phyloP scores from a whole-genome alignment of 306 rosid genomes.

The Glycine latifolia region DNA sequence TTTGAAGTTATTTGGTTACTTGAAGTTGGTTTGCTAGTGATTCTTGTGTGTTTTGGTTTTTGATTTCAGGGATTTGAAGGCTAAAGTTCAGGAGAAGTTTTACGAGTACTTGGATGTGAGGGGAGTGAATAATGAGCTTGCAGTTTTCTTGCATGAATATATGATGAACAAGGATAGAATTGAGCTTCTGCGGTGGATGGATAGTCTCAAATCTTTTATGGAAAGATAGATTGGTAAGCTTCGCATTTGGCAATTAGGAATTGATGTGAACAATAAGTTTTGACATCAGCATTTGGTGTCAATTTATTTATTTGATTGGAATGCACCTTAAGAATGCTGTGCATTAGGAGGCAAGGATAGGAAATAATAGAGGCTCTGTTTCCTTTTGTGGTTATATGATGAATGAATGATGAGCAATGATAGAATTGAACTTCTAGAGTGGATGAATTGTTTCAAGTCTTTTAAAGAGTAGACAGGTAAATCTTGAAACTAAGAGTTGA shows the following conservation, averaged over 20 bases:
- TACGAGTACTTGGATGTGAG: conserved; percentile 65
- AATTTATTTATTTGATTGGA: conserved; percentile 22
- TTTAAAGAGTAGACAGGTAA: conserved; percentile 48
- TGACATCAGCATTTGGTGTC: conserved; percentile 36
- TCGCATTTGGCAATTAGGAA: conserved; percentile 9
- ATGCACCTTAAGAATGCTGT: conserved; percentile 31
- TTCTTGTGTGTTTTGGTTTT: conserved; percentile 25
- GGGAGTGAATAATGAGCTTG: conserved; percentile 72
- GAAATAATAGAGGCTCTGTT: conserved; percentile 59
- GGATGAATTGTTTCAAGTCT: conserved; percentile 58
- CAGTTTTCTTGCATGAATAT: conserved; percentile 72
- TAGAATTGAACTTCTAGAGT: conserved; percentile 40
- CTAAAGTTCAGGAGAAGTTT: conserved; percentile 57
- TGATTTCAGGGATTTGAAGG: conserved; percentile 64
- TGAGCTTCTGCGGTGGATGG: conserved; percentile 79
- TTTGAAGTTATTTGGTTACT: conserved; percentile 30
- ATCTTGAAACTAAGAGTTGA: conserved; percentile 15
- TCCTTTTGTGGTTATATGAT: conserved; percentile 70
- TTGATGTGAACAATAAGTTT: conserved; percentile 22
- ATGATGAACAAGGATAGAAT: conserved; percentile 85
- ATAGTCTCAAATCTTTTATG: conserved; percentile 62
- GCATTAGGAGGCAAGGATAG: conserved; percentile 56
- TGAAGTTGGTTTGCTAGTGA: conserved; percentile 26
- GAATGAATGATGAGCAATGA: conserved; percentile 27
- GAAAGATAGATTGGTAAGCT: conserved; percentile 55